Base-by-base conservation (phyloP, 805 yeast species). In the Ogataea ganodermae region DNA sequence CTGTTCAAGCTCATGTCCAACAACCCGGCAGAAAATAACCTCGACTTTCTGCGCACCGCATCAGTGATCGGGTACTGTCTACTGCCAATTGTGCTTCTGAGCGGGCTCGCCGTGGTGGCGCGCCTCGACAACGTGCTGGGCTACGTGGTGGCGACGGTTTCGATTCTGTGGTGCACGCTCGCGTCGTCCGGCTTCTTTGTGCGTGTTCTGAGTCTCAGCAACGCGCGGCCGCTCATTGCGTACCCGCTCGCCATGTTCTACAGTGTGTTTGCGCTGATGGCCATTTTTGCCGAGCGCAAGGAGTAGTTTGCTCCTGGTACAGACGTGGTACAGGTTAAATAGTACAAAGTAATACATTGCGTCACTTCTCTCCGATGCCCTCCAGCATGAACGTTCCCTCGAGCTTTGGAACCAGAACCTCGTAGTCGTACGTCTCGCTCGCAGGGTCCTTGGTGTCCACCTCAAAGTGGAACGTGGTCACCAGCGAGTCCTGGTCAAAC, bases 181-280 rank as follows among this genome's bases (percentile, higher is more conserved):
- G 82, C 97, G 1, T 89, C 97, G 0, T 87, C 96, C 10, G 97
- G 96, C 1, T 86, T 94, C 62, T 89, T 94, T 56, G 94, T 89
- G 49, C 80, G 92, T 9, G 90, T 89, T 22, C 74, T 94, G 61
- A 88, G 83, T 60, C 74, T 94, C 49, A 82, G 84, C 43, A 88
- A 90, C 57, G 96, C 92, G 53, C 81, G 99, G 60, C 84, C 86
- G 4, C 78, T 94, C 52, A 86, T 94, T 49, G 99, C 97, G 1
- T 94, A 94, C 62, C 99, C 99, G 1, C 74, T 94, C 60, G 83
- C 86, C 12, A 80, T 94, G 71, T 92, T 92, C 65, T 94, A 94
- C 74, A 82, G 91, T 48, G 91, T 92, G 2, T 94, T 94, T 75
- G 96, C 97, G 26, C 75, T 94, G 56, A 90, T 94, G 96, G 95